These are phyloP conservation scores for Suhomyces bokatorum DNA, from an alignment of 1,139 yeast species.

Conservation along the genomic window DNA sequence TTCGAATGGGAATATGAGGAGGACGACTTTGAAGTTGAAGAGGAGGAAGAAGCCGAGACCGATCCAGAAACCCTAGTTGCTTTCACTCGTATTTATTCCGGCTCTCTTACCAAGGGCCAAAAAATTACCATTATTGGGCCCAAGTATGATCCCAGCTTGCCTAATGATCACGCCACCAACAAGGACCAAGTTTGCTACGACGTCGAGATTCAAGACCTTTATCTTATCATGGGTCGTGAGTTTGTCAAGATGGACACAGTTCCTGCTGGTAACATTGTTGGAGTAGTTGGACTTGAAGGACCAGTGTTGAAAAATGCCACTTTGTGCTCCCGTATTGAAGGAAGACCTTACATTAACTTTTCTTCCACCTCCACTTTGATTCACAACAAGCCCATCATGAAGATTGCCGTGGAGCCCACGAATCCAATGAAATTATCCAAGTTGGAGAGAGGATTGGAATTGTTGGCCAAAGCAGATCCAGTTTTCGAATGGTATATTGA, in stretches of 20 bases:
- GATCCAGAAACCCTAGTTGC: conserved; percentile 75
- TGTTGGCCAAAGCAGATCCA: conserved; percentile 87
- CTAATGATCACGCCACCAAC: conserved; percentile 46
- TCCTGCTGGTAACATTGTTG: conserved; percentile 95
- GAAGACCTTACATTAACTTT: conserved; percentile 68
- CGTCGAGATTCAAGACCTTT: conserved; percentile 63
- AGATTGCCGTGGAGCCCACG: conserved; percentile 92
- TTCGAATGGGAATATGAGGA: conserved; percentile 51
- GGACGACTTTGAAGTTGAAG: conserved; percentile 38
- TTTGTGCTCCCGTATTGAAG: conserved; percentile 48
- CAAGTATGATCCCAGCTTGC: conserved; percentile 72
- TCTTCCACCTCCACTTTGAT: conserved; percentile 56
- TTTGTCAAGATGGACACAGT: conserved; percentile 73
- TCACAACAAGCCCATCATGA: conserved; percentile 80
- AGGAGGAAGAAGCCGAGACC: conserved; percentile 43
- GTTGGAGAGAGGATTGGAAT: conserved; percentile 74
- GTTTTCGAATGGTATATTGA: conserved; percentile 84
- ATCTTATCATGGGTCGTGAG: conserved; percentile 90
- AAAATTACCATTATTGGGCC: conserved; percentile 79
- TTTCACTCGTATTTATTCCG: conserved; percentile 86
- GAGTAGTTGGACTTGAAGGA: conserved; percentile 88
- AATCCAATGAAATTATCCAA: conserved; percentile 78
- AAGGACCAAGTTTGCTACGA: conserved; percentile 47
- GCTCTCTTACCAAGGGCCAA: conserved; percentile 75
- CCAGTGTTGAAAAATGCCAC: conserved; percentile 87